phyloP scores from a whole-genome alignment of 169 alveolate species.

The Eimeria falciformis region DNA sequence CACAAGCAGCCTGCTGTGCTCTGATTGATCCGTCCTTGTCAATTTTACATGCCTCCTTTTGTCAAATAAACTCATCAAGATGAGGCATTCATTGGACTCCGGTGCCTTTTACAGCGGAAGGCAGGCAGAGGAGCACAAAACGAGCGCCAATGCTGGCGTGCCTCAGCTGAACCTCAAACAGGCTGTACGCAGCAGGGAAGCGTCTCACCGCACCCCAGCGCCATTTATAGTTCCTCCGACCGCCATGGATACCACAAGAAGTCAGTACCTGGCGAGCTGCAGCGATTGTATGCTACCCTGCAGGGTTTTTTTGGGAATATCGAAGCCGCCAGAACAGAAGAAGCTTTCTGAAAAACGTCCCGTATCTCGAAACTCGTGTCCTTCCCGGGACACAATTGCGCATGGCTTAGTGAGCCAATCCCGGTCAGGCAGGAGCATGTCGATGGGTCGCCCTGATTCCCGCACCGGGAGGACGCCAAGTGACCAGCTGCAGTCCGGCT shows the following conservation, averaged over 20 bases:
- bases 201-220: neutral
- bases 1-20: too few relatives aligned
- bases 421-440: conserved; percentile 42
- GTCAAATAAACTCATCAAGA: too few relatives aligned
- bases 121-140: too few relatives aligned
- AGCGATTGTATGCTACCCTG: conserved; percentile 66
- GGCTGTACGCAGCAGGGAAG: conserved; percentile 16
- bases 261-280: conserved; percentile 52
- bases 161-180: conserved; percentile 35
- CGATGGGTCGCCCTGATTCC: conserved; percentile 7
- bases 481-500: conserved; percentile 6
- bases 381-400: neutral
- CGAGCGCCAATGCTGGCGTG: conserved; percentile 9
- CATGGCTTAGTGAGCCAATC: neutral
- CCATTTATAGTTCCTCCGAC: conserved; percentile 12
- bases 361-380: neutral
- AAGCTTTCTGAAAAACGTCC: neutral
- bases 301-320: conserved; percentile 36
- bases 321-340: neutral
- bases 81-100: too few relatives aligned
- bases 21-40: too few relatives aligned
- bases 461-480: conserved; percentile 50
- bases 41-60: too few relatives aligned
- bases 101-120: too few relatives aligned
- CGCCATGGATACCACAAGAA: conserved; percentile 54